Evolutionary conservation across 331 rosid species (phyloP).

Genomic region (Cucumis variabilis): DNA sequence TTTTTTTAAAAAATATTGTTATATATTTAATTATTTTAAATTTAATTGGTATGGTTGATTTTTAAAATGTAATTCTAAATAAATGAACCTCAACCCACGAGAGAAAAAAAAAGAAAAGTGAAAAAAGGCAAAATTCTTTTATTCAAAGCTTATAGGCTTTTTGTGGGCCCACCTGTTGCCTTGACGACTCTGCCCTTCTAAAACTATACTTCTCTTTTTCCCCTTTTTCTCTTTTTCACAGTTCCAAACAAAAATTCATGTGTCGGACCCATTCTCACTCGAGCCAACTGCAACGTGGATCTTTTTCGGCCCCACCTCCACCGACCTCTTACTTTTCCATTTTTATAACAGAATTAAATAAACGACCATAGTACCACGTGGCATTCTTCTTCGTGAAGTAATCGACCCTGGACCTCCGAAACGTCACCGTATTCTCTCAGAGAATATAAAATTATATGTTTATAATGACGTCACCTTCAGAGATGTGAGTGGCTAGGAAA

Average conservation of each 20-base stretch:
- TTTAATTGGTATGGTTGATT: too few relatives aligned
- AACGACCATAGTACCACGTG: background rate
- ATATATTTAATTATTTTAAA: too few relatives aligned
- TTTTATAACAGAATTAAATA: too few relatives aligned
- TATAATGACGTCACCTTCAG: background rate
- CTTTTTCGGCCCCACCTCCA: background rate
- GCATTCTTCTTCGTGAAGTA: conserved; percentile 22
- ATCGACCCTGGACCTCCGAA: background rate
- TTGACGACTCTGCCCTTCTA: conserved; percentile 10
- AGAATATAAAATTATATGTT: background rate
- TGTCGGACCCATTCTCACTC: background rate
- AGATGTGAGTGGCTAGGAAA: background rate
- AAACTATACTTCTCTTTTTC: background rate
- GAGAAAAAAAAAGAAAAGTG: background rate
- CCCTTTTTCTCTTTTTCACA: background rate
- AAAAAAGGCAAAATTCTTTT: background rate
- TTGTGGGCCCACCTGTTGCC: background rate
- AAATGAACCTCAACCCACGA: background rate
- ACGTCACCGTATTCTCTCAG: background rate
- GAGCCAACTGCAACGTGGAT: background rate
- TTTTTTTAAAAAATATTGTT: too few relatives aligned
- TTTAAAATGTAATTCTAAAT: too few relatives aligned
- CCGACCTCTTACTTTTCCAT: background rate
- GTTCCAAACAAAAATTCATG: background rate
- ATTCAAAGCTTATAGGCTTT: conserved; percentile 23